A percentile compares a stretch with the other conserved stretches of the same genome.
Conservation (phyloP, 2,329 filamentous ascomycete genomes). For the Colletotrichum truncatum region DNA sequence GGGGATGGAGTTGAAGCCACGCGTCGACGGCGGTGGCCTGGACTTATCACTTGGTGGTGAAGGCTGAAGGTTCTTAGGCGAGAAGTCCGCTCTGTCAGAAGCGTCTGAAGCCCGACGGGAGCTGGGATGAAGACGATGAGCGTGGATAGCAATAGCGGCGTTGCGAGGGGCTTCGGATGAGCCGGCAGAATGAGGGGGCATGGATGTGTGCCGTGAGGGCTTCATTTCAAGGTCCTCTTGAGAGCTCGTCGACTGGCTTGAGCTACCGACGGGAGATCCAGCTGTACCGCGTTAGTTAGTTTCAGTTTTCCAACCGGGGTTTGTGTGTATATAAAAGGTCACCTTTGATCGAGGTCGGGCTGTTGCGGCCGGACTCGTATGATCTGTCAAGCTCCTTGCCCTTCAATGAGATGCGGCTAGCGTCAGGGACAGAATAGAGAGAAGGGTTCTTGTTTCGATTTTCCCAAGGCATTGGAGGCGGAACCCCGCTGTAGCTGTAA, state of each 20-base stretch:
- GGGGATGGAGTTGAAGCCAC: constrained; percentile 39
- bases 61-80: constrained; percentile 7
- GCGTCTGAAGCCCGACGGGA: constrained; percentile 41
- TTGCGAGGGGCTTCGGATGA: background rate
- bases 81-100: constrained; percentile 33
- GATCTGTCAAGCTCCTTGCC: constrained; percentile 52
- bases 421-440: constrained; percentile 40
- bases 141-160: background rate
- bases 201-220: constrained; percentile 32
- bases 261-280: constrained; percentile 45
- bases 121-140: constrained; percentile 38
- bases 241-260: constrained; percentile 47
- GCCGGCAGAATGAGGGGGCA: constrained; percentile 2
- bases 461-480: constrained; percentile 38
- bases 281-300: constrained; percentile 19
- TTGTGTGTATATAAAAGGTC: background rate
- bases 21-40: constrained; percentile 41
- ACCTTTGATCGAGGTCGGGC: constrained; percentile 49
- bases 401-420: constrained; percentile 44
- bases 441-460: constrained; percentile 39
- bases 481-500: constrained; percentile 53
- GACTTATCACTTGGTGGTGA: background rate
- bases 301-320: background rate
- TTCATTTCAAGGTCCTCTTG: constrained; percentile 52
- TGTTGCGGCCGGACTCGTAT: constrained; percentile 44